Base-by-base conservation (phyloP, 2,329 filamentous ascomycete genomes). In the Uncinocarpus reesii region DNA sequence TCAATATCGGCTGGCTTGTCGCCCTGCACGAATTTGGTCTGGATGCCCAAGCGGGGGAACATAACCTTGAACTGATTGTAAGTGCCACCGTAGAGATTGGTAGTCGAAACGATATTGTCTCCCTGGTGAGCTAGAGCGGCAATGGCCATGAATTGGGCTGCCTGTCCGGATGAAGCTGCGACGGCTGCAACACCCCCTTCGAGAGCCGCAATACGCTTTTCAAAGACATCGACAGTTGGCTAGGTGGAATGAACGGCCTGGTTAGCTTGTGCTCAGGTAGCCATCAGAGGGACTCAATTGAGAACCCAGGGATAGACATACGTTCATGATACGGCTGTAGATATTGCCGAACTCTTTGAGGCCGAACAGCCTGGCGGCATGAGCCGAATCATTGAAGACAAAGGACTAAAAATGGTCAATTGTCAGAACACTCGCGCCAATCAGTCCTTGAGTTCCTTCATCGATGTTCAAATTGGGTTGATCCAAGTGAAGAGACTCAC, bases 261-360 rank as follows among this genome's bases (percentile, higher is more conserved):
- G 16, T 41, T 24, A 40, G 45, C 20, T 16, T 20, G n/a, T 34
- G 23, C 20, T 11, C 8, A 15, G n/a, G 29, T 16, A 4, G 3
- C 4, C 4, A 23, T 10, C 3, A 6, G 16, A 23, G 29, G 2
- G 15, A 11, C 6, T 16, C 13, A 26, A 35, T 24, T 45, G 26
- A 24, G 11, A 24, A 45, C 18, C 21, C 29, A 16, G 20, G 24
- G 11, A 18, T 23, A 26, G 11, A 68, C 78, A 62, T 62, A 87
- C 85, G 69, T 96, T 95, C 84, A 86, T 87, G 60, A 98, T 88
- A 55, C 92, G 86, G 66, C 83, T 92, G 76, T 98, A 98, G 67
- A 96, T 94, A 71, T 96, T 96, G 69, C 89, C 92, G 60, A 86
- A 84, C 71, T 96, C 88, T 73, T 96, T 93, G 67, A 98, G 85